Evolutionary conservation across 2,329 filamentous ascomycete genomes (phyloP), one percentile per base, ranked within the genome.

Genomic region (Epichloe bromicola): DNA sequence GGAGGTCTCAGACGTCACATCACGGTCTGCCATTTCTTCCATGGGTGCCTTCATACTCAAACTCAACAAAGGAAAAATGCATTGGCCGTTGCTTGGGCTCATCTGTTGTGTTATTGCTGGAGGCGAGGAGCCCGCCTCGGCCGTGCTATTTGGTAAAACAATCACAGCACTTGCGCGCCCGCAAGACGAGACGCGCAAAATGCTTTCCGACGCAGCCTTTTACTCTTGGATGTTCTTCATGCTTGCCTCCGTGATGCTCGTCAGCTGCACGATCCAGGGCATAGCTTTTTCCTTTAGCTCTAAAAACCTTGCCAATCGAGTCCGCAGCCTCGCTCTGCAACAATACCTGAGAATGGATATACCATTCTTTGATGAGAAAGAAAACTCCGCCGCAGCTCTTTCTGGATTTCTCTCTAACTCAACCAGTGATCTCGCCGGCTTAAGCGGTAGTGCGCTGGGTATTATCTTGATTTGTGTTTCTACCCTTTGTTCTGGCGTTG

Each of bases 191-290:
- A 19, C 45, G 14, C 39, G 49, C 39, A 7, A 41, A 4, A 45
- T 49, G 14, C 11, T 23, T 15, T 48, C 50, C 10, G 49, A 51
- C 65, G 67, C 56, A 2, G 67, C 74, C 55, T 74, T 74, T 57
- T 75, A 69, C 66, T 64, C 70, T 0, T 62, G 69, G 17, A 75
- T 76, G 72, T 75, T 74, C 51, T 68, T 73, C 42, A 60, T 74
- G 3, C 56, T 74, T 41, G 72, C 70, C 11, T 57, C 67, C 4
- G 66, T 59, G 1, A 60, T 65, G 15, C 59, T 67, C 2, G 14
- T 72, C 0, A 60, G 65, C 2, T 72, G 72, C 17, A 8, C 26
- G 0, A 36, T 41, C 5, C 54, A 59, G 5, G 53, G 58, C 34
- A 33, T 53, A 11, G 33, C n/a, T 39, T 39, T 39, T 14, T 15